These are phyloP conservation scores for Penicillium chermesinum DNA, from an alignment of 495 filamentous ascomycete species.

Conservation along the genomic window DNA sequence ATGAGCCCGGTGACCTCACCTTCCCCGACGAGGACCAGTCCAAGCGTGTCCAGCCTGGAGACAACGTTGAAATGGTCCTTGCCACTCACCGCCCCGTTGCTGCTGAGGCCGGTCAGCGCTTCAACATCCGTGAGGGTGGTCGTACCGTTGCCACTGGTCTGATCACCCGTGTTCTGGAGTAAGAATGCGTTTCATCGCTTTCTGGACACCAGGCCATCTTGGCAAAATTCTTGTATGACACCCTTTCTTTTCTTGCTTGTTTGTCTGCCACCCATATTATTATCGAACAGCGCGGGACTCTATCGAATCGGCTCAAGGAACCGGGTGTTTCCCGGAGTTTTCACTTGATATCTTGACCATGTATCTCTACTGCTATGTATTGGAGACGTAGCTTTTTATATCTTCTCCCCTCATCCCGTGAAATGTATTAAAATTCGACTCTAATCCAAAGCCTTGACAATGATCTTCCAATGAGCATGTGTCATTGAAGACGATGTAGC, in stretches of 20 bases:
- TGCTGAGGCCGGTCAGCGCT: conserved; percentile 81
- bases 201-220: conserved; percentile 4
- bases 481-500: too few relatives aligned
- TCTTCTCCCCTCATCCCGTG: conserved; percentile 25
- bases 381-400: conserved; percentile 42
- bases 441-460: background rate
- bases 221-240: conserved; percentile 36
- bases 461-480: background rate
- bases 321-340: conserved; percentile 38
- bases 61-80: conserved; percentile 96
- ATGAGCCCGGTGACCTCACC: conserved; percentile 74
- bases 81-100: conserved; percentile 75
- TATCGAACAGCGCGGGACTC: conserved; percentile 35
- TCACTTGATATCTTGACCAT: conserved; percentile 35
- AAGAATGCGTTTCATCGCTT: conserved; percentile 11
- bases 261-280: conserved; percentile 27
- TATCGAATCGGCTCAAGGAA: conserved; percentile 28
- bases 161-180: conserved; percentile 70
- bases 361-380: conserved; percentile 33
- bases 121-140: conserved; percentile 96
- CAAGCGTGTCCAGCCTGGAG: conserved; percentile 90
- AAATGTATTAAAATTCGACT: conserved; percentile 23
- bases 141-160: conserved; percentile 89
- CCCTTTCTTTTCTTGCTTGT: conserved; percentile 24
- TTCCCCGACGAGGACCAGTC: conserved; percentile 75